Conservation (phyloP, 2,329 filamentous ascomycete species). For the Myotisia sp. region DNA sequence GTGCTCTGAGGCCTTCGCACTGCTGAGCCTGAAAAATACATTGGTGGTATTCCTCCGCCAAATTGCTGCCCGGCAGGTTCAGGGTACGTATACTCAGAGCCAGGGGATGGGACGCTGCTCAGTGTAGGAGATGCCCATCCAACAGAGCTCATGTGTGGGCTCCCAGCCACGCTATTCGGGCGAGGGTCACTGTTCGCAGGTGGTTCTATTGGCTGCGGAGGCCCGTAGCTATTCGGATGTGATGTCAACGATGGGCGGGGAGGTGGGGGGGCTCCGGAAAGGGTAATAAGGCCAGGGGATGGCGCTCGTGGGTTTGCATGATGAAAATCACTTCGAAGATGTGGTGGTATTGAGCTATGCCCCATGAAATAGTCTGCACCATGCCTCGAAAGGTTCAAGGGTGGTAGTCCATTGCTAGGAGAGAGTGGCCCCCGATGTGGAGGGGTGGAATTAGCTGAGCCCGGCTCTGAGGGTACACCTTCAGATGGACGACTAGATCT, state of each 20-base stretch:
- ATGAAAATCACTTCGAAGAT: conserved; percentile 62
- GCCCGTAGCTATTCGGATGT: conserved; percentile 70
- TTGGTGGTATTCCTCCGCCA: conserved; percentile 33
- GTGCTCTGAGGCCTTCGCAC: conserved; percentile 63
- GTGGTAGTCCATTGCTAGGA: conserved; percentile 59
- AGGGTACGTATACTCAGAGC: conserved; percentile 65
- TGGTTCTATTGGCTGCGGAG: conserved; percentile 68
- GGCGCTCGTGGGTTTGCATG: conserved; percentile 48
- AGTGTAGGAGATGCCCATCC: conserved; percentile 81
- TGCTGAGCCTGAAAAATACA: conserved; percentile 58
- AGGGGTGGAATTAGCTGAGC: conserved; percentile 48
- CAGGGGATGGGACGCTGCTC: conserved; percentile 56
- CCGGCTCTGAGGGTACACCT: conserved; percentile 31
- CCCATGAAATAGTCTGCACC: conserved; percentile 63
- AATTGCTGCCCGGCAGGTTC: conserved; percentile 48
- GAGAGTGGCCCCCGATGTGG: conserved; percentile 77
- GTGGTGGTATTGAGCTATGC: conserved; percentile 64
- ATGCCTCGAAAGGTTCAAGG: conserved; percentile 54
- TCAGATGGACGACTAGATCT: conserved; percentile 24
- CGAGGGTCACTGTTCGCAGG: conserved; percentile 65
- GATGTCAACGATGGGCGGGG: conserved; percentile 56
- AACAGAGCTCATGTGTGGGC: conserved; percentile 67
- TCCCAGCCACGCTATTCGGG: conserved; percentile 59
- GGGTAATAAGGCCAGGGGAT: conserved; percentile 50
- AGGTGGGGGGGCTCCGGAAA: conserved; percentile 35